Base-by-base conservation (phyloP, 257 asterid genomes). In the Mitragyna speciosa region DNA sequence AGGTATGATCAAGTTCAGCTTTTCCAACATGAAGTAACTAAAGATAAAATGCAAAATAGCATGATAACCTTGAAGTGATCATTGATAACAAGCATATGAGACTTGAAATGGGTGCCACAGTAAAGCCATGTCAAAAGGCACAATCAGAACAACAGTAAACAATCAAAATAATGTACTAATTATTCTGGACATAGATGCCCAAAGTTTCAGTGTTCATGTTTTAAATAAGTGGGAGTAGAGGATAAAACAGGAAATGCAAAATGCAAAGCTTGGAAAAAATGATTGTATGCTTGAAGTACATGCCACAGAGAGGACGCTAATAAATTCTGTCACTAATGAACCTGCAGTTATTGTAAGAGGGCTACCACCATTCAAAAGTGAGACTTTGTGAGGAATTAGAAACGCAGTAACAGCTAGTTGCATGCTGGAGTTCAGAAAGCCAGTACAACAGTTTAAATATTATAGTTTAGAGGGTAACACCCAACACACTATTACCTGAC, bases 11-110 rank as follows among this genome's bases (percentile, higher is more conserved):
- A 58, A 82, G 70, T 80, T 82, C 86, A 79, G 83, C 48, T 80
- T 88, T 91, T 59, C 75, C 86, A 79, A 83, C 87, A 97, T 89
- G 89, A 77, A 85, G 75, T 76, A 85, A 84, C 48, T 75, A 45
- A 75, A 78, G 77, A 81, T 58, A 77, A 74, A 75, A 48, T 54
- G 54, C 70, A 45, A 26, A 36, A 77, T 58, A 77, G 41, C 41
- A 58, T 58, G 39, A 79, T 12, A 72, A 47, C 45, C 26, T 73
- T 26, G 66, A 73, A 74, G 28, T 77, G 12, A 73, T 48, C 73
- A 47, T 28, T 5, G 58, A 63, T 5, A 63, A 43, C 63, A 24
- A 65, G 20, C 56, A 45, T 17, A 41, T n/a, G 48, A 20, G 41
- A 70, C 49, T 70, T 70, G 26, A 61, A 70, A 71, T 58, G 67